phyloP scores from a whole-genome alignment of 176 grass and related monocot species.

The Rhynchospora breviuscula region DNA sequence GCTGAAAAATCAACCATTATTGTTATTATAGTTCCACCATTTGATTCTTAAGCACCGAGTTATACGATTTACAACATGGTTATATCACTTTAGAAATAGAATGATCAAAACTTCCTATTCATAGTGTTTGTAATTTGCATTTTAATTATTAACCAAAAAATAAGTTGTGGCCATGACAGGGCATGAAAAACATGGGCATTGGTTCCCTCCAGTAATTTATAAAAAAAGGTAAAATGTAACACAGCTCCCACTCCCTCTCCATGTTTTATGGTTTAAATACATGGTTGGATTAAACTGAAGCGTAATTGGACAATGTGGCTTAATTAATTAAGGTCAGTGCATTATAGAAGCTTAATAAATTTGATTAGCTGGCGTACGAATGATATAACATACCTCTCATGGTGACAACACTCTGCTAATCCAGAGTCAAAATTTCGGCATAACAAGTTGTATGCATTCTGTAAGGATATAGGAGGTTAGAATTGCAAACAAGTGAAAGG shows the following conservation, averaged over 20 bases:
- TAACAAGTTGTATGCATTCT: slow-evolving; percentile 86
- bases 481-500: not conserved
- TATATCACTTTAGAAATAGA: not conserved
- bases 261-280: not conserved
- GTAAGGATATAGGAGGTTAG: slow-evolving; percentile 6
- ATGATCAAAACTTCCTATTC: not conserved
- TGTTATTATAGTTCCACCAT: not conserved
- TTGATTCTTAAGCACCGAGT: not conserved
- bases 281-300: not conserved
- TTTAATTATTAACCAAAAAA: not conserved
- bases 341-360: not conserved
- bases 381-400: slow-evolving; percentile 46
- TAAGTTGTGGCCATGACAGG: not conserved
- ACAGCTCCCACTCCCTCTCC: not conserved
- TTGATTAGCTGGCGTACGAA: not conserved
- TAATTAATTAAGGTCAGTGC: not conserved
- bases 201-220: not conserved
- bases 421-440: slow-evolving; percentile 81
- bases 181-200: not conserved
- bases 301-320: not conserved
- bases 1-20: not conserved
- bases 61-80: not conserved
- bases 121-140: not conserved
- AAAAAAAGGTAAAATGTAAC: not conserved
- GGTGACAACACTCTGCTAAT: slow-evolving; percentile 90